Base-by-base conservation (phyloP, 805 yeast species). In the Kazachstania kunashirensis region DNA sequence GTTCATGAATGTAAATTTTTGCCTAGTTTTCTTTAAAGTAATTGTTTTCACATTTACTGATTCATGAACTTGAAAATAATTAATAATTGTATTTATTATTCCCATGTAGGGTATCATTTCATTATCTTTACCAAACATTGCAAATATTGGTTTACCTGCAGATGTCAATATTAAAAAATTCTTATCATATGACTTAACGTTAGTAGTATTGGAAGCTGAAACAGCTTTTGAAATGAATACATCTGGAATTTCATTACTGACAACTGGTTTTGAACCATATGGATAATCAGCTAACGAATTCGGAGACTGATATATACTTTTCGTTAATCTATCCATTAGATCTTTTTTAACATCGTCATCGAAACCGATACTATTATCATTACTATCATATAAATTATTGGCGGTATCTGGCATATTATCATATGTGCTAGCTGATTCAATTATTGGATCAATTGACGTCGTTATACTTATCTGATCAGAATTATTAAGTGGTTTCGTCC, bases 81-180 rank as follows among this genome's bases (percentile, higher is more conserved):
- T 73, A 7, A 84, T 70, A 6, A 86, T 72, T 0, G 96, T 84
- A 45, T 86, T 88, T 2, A 86, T 70, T 2, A 86, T 65, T 1
- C 94, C 95, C 63, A 80, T 75, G 48, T 80, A 79, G 0, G 84
- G 79, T 30, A 82, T 61, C 2, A 80, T 65, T 21, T 41, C 36
- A 25, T 75, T 78, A 36, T 83, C 88, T 2, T 75, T 63, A 2
- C 92, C 94, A 52, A 77, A 74, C 67, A 79, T 65, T 2, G 94
- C 74, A 57, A 80, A 86, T 5, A 86, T 79, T 2, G 94, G 94
- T 53, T 86, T 86, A 0, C 96, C 96, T 1, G 96, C 94, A 2
- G 77, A 63, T 0, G 94, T 82, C 8, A 86, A 63, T 3, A 86
- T 73, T 47, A 84, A 80, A 50, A 80, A 83, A 41, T 85, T 94